phyloP scores from a whole-genome alignment of 306 rosid genomes.

The Lathyrus aphaca region DNA sequence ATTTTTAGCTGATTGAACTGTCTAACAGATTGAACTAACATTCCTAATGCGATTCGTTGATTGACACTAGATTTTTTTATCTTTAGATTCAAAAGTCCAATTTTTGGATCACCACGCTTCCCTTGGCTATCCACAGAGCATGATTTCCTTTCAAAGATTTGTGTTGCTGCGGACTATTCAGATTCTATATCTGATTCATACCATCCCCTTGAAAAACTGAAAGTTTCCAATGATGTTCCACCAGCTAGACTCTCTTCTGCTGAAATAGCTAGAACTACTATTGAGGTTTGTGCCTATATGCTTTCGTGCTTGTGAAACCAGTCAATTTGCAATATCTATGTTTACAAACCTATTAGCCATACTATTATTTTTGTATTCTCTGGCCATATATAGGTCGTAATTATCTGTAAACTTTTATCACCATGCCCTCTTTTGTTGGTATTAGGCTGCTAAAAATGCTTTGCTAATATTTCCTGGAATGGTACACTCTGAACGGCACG shows the following conservation, averaged over 20 bases:
- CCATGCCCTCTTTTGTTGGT: slow-evolving; percentile 51
- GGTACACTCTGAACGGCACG: slow-evolving; percentile 93
- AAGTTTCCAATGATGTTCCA: slow-evolving; percentile 50
- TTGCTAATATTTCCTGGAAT: slow-evolving; percentile 82
- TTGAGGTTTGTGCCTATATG: slow-evolving; percentile 66
- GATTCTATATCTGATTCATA: slow-evolving; percentile 89
- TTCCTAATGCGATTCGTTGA: slow-evolving; percentile 25
- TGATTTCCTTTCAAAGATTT: slow-evolving; percentile 71
- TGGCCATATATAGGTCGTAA: slow-evolving; percentile 33
- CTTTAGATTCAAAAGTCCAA: slow-evolving; percentile 65
- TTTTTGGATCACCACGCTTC: slow-evolving; percentile 57
- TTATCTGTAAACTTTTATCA: slow-evolving; percentile 38
- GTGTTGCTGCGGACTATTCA: slow-evolving; percentile 89
- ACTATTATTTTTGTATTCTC: slow-evolving; percentile 31
- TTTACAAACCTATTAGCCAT: slow-evolving; percentile 26
- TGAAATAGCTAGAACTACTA: slow-evolving; percentile 77
- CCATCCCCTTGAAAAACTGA: slow-evolving; percentile 93
- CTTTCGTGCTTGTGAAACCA: not conserved
- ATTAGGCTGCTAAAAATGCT: slow-evolving; percentile 74
- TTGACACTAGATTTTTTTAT: slow-evolving; percentile 38
- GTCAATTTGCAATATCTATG: slow-evolving; percentile 30
- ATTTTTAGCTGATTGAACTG: not conserved
- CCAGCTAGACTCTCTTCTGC: slow-evolving; percentile 78
- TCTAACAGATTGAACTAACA: not conserved
- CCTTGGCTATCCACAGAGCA: slow-evolving; percentile 70